Evolutionary conservation across 495 filamentous ascomycete species (phyloP), one percentile per base, ranked within the genome.

Genomic region (Aspergillus olivimuriae): DNA sequence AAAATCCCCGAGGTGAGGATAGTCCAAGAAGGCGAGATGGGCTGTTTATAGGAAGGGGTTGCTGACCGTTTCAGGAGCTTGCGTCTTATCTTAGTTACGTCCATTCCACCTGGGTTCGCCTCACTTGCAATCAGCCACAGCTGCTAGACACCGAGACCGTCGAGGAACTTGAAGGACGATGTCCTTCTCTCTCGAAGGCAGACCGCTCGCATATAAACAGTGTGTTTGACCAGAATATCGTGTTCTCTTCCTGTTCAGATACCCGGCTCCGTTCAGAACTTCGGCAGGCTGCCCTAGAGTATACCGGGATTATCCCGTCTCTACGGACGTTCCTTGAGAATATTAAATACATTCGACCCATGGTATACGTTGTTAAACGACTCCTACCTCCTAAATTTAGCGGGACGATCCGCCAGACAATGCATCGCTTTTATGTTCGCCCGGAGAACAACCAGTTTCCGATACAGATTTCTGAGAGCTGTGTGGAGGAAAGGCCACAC

Each of bases 291-390:
- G 34, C 46, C 16, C 47, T 34, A 21, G 38, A 19, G 18, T 51
- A 53, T 30, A 26, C 43, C 10, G 23, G 46, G 33, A 40, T 61
- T 10, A 60, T 64, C 19, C 51, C 45, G 21, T 57, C 53, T 10
- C 40, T 64, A 18, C 36, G 48, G 21, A 56, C 42, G 3, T 64
- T 62, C 39, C 47, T 61, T 15, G 49, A 61, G 50, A 46, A 64
- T 36, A 50, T 44, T 10, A 64, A 64, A 46, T 58, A 60, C 40
- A 44, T 64, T 8, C 51, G 60, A 34, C 53, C 51, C 18, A 47
- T 46, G 30, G 46, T 39, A 17, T 48, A 49, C 30, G 50, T 62
- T 28, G 16, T 64, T 26, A 61, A 59, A 31, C 36, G 36, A 23
- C 18, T 60, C 6, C 47, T 64, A 4, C 56, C 49, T 24, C 16